Evolutionary conservation across 1,139 yeast species (phyloP), one percentile per base, ranked within the genome.

Genomic region (Geotrichum aggregatum): DNA sequence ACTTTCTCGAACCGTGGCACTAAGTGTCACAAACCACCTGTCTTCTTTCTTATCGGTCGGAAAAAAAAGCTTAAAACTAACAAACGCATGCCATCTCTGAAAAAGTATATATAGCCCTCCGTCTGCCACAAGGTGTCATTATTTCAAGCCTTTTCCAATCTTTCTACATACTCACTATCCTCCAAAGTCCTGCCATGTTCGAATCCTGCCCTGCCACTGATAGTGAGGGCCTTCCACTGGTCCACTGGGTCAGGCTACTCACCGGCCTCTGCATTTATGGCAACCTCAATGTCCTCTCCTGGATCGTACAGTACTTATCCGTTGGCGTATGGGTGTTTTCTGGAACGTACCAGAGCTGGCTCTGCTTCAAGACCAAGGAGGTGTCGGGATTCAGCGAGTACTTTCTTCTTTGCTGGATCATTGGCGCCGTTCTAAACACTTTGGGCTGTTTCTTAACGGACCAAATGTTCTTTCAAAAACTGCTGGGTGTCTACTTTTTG

Each of bases 351-450:
- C 70, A 66, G 55, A 59, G 65, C 30, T 63, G 56, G 35, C 56
- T 63, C 16, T 61, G 64, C 40, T 63, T 59, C 54, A 43, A 52
- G 21, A 58, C 60, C 21, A 61, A 64, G 38, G 61, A 63, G 30
- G 65, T 66, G 21, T 63, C 63, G n/a, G 69, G 70, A n/a, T 66
- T 66, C 59, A 61, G 66, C 50, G 62, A 62, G 6, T 51, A 58
- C 42, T 63, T 66, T 45, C 56, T 66, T 30, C 50, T 55, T 16
- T 60, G 68, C 47, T 66, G 69, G 66, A 62, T 66, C 11, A 41
- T 60, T 8, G 70, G 70, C 22, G 70, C 67, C 40, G 52, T 66
- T 22, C 57, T 62, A 38, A 66, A 66, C 54, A 60, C 65, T 36
- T 28, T 65, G 21, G 70, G 70, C 14, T 63, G 67, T 44, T 61